Conservation (phyloP, 768 basidiomycete species). For the Calocera viscosa region DNA sequence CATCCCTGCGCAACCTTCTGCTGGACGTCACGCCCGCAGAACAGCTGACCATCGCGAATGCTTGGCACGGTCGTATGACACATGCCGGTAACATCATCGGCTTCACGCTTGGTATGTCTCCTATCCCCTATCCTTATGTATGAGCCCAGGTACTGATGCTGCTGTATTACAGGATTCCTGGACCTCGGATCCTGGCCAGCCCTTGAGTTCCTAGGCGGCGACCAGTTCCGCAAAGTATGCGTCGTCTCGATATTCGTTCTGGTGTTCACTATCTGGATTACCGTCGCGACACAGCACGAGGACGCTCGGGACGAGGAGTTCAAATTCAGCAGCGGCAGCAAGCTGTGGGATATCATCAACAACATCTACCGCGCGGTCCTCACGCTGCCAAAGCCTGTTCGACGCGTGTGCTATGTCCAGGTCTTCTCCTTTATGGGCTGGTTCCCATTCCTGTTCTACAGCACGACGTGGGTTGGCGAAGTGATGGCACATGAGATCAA, state of each 20-base stretch:
- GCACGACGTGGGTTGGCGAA: slow-evolving; percentile 89
- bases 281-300: slow-evolving; percentile 72
- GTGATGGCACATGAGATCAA: slow-evolving; percentile 74
- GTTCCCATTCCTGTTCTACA: slow-evolving; percentile 95
- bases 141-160: neutral
- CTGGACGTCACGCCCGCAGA: slow-evolving; percentile 80
- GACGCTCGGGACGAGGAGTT: slow-evolving; percentile 36
- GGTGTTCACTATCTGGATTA: slow-evolving; percentile 70
- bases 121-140: slow-evolving; percentile 5
- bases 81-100: slow-evolving; percentile 96
- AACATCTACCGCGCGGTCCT: slow-evolving; percentile 65
- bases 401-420: slow-evolving; percentile 84
- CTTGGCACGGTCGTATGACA: slow-evolving; percentile 94
- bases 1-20: slow-evolving; percentile 83
- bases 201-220: slow-evolving; percentile 69
- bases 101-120: slow-evolving; percentile 65
- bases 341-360: slow-evolving; percentile 55
- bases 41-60: slow-evolving; percentile 88
- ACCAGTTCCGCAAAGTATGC: slow-evolving; percentile 94
- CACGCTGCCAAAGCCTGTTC: slow-evolving; percentile 70
- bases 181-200: slow-evolving; percentile 73
- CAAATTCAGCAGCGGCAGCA: slow-evolving; percentile 30
- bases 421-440: slow-evolving; percentile 96
- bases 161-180: slow-evolving; percentile 50
- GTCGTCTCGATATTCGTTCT: slow-evolving; percentile 71